Percentiles rank a stretch among this genome's conserved stretches.
Evolutionary conservation across 139 green algal genomes (phyloP).

Genomic region (Parachlorella kessleri): DNA sequence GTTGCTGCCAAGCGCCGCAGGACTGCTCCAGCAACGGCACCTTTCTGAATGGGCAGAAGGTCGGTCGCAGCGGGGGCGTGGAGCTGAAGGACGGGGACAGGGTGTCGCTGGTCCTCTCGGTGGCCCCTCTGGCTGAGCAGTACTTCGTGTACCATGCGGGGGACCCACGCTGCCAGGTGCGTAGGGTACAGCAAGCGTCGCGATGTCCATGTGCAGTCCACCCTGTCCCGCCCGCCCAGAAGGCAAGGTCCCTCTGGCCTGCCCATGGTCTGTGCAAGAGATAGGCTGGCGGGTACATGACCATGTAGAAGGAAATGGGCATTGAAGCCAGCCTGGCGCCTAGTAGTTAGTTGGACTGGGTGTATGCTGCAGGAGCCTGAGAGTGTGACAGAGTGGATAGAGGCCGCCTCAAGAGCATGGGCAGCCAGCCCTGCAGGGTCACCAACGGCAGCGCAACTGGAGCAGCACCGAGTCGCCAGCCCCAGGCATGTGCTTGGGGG

Average conservation of each 20-base stretch:
- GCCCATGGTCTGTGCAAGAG: no score
- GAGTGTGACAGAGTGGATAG: not conserved
- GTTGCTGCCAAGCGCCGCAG: no score
- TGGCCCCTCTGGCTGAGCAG: conserved; percentile 66
- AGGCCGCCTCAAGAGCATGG: not conserved
- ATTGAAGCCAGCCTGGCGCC: no score
- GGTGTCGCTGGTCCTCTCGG: conserved; percentile 62
- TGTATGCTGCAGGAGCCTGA: not conserved
- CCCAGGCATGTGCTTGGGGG: no score
- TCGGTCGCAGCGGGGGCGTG: conserved; percentile 22
- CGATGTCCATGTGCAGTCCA: no score
- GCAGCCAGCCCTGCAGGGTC: not conserved
- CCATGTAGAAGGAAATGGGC: no score
- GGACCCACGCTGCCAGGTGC: not conserved
- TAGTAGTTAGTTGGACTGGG: not conserved
- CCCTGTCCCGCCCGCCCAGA: no score
- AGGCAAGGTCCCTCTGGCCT: no score
- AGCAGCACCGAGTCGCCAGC: no score
- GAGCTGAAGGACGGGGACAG: conserved; percentile 50
- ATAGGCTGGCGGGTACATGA: no score
- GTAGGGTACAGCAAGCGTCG: no score
- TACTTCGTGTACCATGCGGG: conserved; percentile 41
- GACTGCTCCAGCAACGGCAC: conserved; percentile 71
- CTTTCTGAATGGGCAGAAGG: conserved; percentile 55
- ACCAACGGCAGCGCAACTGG: no score